Conservation (phyloP, 2,329 filamentous ascomycete genomes). For the Teratosphaeria gauchensis region DNA sequence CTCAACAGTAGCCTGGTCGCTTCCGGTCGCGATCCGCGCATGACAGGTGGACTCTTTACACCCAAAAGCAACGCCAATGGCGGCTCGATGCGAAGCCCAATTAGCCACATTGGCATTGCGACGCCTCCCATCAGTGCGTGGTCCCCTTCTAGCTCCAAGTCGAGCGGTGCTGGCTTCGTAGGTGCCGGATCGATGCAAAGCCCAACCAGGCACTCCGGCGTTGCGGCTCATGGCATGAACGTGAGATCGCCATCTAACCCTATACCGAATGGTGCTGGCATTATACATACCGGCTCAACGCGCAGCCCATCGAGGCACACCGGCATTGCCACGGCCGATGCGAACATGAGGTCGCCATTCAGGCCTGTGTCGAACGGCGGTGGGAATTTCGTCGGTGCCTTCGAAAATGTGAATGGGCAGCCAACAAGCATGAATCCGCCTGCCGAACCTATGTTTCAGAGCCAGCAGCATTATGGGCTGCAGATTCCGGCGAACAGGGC, state of each 20-base stretch:
- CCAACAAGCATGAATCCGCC: not conserved
- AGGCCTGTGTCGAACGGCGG: not conserved
- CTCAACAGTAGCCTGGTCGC: not conserved
- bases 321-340: not conserved
- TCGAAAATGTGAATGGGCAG: not conserved
- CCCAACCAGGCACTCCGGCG: not conserved
- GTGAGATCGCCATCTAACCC: not conserved
- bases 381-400: not conserved
- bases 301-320: not conserved
- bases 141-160: not conserved
- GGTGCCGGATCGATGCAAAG: not conserved
- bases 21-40: not conserved
- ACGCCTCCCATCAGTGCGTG: not conserved
- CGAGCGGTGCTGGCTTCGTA: not conserved
- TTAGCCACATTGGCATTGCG: not conserved
- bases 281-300: not conserved
- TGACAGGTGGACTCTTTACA: not conserved
- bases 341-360: not conserved
- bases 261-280: not conserved
- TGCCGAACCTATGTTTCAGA: not conserved
- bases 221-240: not conserved
- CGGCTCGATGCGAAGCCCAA: not conserved
- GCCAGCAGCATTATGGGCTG: not conserved
- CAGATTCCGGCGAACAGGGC: not conserved
- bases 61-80: not conserved